Evolutionary conservation across 352 stramenopile genomes (phyloP).

Genomic region (Phytophthora gonapodyides): DNA sequence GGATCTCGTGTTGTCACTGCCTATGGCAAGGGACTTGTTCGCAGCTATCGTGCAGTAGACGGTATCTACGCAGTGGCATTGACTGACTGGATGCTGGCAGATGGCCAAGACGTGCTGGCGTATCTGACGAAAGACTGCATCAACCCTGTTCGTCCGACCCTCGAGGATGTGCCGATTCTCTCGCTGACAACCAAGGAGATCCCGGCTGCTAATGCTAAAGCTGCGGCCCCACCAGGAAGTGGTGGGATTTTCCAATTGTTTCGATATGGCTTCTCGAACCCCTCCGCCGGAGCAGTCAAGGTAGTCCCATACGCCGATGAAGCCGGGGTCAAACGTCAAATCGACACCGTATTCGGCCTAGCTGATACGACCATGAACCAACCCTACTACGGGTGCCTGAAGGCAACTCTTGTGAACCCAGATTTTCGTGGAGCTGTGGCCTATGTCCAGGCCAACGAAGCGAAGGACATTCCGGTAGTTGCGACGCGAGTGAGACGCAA

Average conservation of each 20-base stretch:
- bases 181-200: slow-evolving; percentile 32
- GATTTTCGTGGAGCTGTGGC: slow-evolving; percentile 48
- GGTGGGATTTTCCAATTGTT: slow-evolving; percentile 78
- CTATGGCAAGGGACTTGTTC: slow-evolving; percentile 66
- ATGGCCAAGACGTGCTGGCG: slow-evolving; percentile 45
- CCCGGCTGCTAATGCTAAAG: slow-evolving; percentile 14
- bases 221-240: slow-evolving; percentile 34
- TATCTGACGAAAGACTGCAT: slow-evolving; percentile 60
- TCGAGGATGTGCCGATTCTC: slow-evolving; percentile 46
- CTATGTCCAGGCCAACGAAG: slow-evolving; percentile 53
- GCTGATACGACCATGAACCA: slow-evolving; percentile 56
- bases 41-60: slow-evolving; percentile 48
- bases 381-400: slow-evolving; percentile 52
- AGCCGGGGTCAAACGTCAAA: slow-evolving; percentile 36
- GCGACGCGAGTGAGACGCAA: slow-evolving; percentile 49
- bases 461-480: slow-evolving; percentile 39
- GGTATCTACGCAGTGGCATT: slow-evolving; percentile 56
- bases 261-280: slow-evolving; percentile 38
- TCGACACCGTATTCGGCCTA: slow-evolving; percentile 67
- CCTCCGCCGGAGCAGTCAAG: slow-evolving; percentile 1
- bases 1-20: slow-evolving; percentile 56
- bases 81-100: slow-evolving; percentile 53
- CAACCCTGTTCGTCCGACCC: slow-evolving; percentile 25
- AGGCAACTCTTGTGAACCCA: slow-evolving; percentile 52
- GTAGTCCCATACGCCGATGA: slow-evolving; percentile 50